Evolutionary conservation across 345 rosid genomes (phyloP).

Genomic region (Lepidium didymum): DNA sequence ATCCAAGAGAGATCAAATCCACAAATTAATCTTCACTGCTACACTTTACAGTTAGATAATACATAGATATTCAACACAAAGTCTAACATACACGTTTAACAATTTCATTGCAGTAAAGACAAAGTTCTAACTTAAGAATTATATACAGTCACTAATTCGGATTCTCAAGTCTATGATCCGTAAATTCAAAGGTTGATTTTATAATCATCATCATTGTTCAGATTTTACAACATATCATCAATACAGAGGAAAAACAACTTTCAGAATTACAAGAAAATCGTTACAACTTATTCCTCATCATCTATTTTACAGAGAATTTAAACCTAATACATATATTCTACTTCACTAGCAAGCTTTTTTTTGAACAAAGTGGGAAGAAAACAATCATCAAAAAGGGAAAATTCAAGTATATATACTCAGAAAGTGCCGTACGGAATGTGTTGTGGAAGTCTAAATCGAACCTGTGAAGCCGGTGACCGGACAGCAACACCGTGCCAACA

Average conservation of each 20-base stretch:
- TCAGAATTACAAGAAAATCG: neutral
- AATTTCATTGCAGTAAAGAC: neutral
- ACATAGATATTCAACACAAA: too few species aligned
- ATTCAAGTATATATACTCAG: constrained; percentile 1
- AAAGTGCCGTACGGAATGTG: constrained; percentile 33
- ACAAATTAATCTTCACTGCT: too few species aligned
- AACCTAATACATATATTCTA: neutral
- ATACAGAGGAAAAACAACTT: neutral
- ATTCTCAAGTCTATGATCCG: neutral
- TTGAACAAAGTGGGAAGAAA: neutral
- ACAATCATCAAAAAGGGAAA: neutral
- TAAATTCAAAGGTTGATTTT: neutral
- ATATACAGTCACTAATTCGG: neutral
- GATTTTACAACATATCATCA: constrained; percentile 7
- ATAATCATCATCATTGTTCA: neutral
- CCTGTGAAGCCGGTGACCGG: constrained; percentile 87
- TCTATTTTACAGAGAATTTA: constrained; percentile 12
- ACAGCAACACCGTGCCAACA: constrained; percentile 99
- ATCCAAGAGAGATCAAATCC: too few species aligned
- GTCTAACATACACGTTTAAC: too few species aligned
- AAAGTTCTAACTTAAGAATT: neutral
- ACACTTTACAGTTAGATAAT: too few species aligned
- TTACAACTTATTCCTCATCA: constrained; percentile 1
- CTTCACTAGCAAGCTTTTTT: neutral
- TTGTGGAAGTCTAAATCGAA: constrained; percentile 81